Conservation (phyloP, 139 green algal genomes). For the Zygnema circumcarinatum region DNA sequence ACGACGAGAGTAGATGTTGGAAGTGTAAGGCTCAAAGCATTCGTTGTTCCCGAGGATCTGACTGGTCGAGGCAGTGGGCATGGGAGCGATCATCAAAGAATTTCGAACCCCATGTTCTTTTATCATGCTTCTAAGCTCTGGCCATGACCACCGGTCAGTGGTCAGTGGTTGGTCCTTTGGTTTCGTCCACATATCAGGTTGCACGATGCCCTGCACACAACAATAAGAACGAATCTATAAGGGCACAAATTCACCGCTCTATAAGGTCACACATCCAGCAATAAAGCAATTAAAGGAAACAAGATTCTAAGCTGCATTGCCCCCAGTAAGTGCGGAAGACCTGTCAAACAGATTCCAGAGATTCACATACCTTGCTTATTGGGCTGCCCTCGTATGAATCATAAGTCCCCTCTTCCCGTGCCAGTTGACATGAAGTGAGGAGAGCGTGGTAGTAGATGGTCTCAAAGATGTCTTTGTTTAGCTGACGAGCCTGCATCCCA, state of each 20-base stretch:
- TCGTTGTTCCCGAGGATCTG: constrained; percentile 97
- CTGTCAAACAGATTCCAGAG: no score
- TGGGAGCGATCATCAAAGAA: constrained; percentile 95
- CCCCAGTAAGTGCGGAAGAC: no score
- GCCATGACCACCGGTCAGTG: constrained; percentile 85
- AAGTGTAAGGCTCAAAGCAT: constrained; percentile 98
- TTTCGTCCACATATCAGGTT: constrained; percentile 95
- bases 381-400: constrained; percentile 79
- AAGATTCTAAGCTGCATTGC: no score
- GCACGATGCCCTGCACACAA: constrained; percentile 62
- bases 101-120: constrained; percentile 89
- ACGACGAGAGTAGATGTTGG: constrained; percentile 97
- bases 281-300: no score
- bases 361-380: constrained; percentile 50
- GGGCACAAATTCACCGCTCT: not conserved
- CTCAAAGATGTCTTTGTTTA: constrained; percentile 97
- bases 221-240: not conserved
- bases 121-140: constrained; percentile 77
- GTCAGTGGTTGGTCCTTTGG: no score
- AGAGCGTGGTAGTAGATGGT: constrained; percentile 93
- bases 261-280: not conserved
- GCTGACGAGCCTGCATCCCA: no score
- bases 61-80: constrained; percentile 95
- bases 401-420: constrained; percentile 84
- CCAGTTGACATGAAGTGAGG: constrained; percentile 78